phyloP scores from a whole-genome alignment of 306 rosid species.

The Cicer yamashitae region DNA sequence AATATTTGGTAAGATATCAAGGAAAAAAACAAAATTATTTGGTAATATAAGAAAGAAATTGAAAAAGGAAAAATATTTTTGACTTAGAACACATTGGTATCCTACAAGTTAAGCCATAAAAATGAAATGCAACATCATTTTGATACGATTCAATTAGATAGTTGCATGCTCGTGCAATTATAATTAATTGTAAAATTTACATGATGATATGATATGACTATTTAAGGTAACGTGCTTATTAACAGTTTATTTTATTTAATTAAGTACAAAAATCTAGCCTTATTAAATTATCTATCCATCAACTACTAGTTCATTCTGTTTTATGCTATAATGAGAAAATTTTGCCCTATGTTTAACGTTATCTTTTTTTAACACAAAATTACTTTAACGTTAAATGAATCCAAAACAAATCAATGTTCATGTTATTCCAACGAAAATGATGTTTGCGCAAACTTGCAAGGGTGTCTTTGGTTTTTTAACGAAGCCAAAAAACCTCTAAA shows the following conservation, averaged over 20 bases:
- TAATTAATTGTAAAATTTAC: background rate
- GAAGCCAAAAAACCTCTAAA: background rate
- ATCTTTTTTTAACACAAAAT: background rate
- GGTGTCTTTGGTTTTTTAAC: background rate
- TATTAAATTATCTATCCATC: background rate
- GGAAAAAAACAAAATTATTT: background rate
- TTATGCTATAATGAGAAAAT: background rate
- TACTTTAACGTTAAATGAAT: background rate
- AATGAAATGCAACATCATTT: background rate
- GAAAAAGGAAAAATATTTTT: background rate
- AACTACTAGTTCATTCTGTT: background rate
- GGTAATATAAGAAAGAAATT: background rate
- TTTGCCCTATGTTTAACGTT: background rate
- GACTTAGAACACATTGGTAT: background rate
- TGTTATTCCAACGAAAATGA: background rate
- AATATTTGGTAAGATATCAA: background rate
- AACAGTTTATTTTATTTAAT: background rate
- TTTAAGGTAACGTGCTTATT: background rate
- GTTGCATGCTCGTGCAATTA: background rate
- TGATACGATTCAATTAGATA: background rate
- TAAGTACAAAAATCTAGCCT: background rate
- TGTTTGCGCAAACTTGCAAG: background rate
- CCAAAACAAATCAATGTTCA: background rate
- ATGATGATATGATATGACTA: background rate
- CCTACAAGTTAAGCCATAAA: conserved; percentile 18